Conservation (phyloP, 306 rosid species). For the Dalbergia cultrata region DNA sequence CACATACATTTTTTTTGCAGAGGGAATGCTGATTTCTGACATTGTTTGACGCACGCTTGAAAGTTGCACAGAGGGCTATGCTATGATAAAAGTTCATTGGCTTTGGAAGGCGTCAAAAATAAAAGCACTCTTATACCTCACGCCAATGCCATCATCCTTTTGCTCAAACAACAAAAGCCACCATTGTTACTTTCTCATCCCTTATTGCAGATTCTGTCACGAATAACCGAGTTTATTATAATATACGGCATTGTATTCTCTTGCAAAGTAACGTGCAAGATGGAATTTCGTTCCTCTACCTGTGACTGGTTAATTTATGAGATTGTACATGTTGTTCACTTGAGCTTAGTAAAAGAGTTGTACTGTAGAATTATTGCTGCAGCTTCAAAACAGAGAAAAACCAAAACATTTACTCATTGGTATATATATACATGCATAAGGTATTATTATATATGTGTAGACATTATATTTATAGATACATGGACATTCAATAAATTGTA, state of each 20-base stretch:
- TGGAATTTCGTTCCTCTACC: conserved; percentile 22
- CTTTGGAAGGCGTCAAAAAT: conserved; percentile 48
- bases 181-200: conserved; percentile 1
- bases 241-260: too few species aligned
- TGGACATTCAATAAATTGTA: too few species aligned
- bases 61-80: conserved; percentile 43
- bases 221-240: not conserved
- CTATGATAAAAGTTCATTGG: conserved; percentile 47
- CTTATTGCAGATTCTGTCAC: conserved; percentile 35
- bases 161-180: not conserved
- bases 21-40: conserved; percentile 47
- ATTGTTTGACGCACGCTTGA: conserved; percentile 54
- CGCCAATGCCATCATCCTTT: conserved; percentile 46
- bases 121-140: conserved; percentile 5
- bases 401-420: not conserved
- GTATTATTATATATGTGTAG: too few species aligned
- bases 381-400: conserved; percentile 45
- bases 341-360: conserved; percentile 38
- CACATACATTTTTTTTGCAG: conserved; percentile 1
- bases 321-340: conserved; percentile 39
- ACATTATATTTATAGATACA: too few species aligned
- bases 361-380: not conserved
- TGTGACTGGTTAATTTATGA: conserved; percentile 33
- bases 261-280: conserved; percentile 11
- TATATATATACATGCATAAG: too few species aligned